Evolutionary conservation across 148 eudicot genomes (phyloP).

Genomic region (Rhododendron ovatum): DNA sequence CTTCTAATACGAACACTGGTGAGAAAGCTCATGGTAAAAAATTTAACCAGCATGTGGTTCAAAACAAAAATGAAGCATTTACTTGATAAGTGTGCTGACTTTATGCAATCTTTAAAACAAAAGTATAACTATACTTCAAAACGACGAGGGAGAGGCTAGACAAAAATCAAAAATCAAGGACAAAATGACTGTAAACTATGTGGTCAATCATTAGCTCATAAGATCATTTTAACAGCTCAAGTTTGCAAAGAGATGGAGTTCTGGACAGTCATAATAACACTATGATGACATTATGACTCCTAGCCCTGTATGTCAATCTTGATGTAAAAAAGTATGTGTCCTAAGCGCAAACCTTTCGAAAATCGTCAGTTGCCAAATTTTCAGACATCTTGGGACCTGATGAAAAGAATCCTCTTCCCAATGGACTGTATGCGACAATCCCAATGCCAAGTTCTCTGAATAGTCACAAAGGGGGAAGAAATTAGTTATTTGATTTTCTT

Average conservation of each 20-base stretch:
- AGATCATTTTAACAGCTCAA: not conserved
- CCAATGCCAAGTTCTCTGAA: slow-evolving; percentile 22
- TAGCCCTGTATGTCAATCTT: too few species aligned
- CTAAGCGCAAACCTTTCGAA: slow-evolving; percentile 4
- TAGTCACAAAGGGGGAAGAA: not conserved
- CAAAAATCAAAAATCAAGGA: not conserved
- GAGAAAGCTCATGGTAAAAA: not conserved
- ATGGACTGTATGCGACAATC: slow-evolving; percentile 15
- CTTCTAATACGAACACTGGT: not conserved
- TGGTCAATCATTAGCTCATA: not conserved
- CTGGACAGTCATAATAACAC: not conserved
- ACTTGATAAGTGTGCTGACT: not conserved
- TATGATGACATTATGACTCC: not conserved
- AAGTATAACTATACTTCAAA: not conserved
- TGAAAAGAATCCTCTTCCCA: slow-evolving; percentile 18
- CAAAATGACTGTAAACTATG: not conserved
- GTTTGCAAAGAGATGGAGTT: not conserved
- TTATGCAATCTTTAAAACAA: not conserved
- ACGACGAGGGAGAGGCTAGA: not conserved
- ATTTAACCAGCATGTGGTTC: not conserved
- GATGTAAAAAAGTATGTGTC: not conserved
- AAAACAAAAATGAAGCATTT: not conserved
- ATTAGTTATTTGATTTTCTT: not conserved
- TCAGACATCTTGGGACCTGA: slow-evolving; percentile 5
- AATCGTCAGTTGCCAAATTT: not conserved